Evolutionary conservation across 257 asterid genomes (phyloP), one percentile per base, ranked within the genome.

Genomic region (Gynochthodes officinalis): DNA sequence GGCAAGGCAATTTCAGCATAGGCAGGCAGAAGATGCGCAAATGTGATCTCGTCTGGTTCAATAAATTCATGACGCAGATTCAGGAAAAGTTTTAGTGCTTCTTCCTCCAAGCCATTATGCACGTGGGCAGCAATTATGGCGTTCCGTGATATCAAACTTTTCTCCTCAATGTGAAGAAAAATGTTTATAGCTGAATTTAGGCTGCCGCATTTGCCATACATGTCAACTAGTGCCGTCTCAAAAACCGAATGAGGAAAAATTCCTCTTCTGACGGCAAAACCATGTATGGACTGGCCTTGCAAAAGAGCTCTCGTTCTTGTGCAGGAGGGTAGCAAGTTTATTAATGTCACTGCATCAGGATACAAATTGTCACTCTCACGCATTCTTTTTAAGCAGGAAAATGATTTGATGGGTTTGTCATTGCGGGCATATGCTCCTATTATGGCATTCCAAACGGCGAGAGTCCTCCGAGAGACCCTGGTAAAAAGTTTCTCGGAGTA

Each of bases 301-400:
- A 28, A 49, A 32, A 75, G 46, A 28, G 78, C 84, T 74, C 84
- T 73, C 66, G 79, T 73, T 46, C 70, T 84, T 10, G 83, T 65
- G 75, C 93, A 83, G 1, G 90, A 83, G 2, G 85, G 89, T 8
- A 89, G 91, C 82, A 86, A 76, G 80, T 87, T 89, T 67, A 87
- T 82, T 79, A 89, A 69, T 21, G 96, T 89, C 81, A 89, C 75
- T 11, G 57, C 44, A 82, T 89, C 89, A 3, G 89, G 86, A 55
- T 39, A 76, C 77, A 86, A 79, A 59, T 73, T 48, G 62, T 78
- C 82, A 63, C 59, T 42, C 43, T 61, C 76, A 70, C 64, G 85
- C 90, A 89, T 87, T 72, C 57, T 79, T 61, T 50, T 49, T 43
- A 80, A 33, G 80, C 86, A 87, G 71, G 82, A 9, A 80, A 89